Evolutionary conservation across 495 filamentous ascomycete species (phyloP), one percentile per base, ranked within the genome.

Genomic region (Hypoxylon trugodes): DNA sequence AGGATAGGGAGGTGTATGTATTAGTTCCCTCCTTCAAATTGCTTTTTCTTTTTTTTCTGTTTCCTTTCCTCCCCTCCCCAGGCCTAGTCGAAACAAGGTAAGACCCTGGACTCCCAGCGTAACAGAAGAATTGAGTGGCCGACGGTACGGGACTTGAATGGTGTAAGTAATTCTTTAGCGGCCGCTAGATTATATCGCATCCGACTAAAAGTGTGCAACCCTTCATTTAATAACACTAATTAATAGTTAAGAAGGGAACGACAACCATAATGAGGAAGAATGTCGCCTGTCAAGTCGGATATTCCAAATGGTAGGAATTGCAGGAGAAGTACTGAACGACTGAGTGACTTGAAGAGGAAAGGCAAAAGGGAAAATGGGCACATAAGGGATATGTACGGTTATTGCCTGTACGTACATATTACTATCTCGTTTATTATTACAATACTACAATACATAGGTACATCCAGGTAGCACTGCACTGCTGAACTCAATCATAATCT

Each of bases 341-440:
- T 36, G 36, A 30, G 59, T 21, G 12, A 33, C 24, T 36, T 25
- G 25, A 35, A 60, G 26, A 40, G 42, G 52, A 40, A 41, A 61
- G 46, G 42, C 42, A 43, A 50, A 49, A 19, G 37, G 28, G 38
- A 30, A 28, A 67, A 53, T 58, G 64, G 64, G 58, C 58, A 58
- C 58, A 59, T 42, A 62, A 66, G 64, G 64, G 64, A 62, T 53
- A 30, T 10, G 28, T 30, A 30, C 28, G 10, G 4, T 4, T 30
- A 50, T 3, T 9, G 22, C 53, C 35, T 22, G 15, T 53, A 61
- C 21, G 24, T 60, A 60, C 32, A 33, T 49, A 56, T 61, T 56
- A 66, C 60, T 66, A 60, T 66, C 62, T 66, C 62, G 62, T 66
- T 66, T 66, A 66, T 66, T 60, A 66, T 66, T 60, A 18, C 62